These are phyloP conservation scores for Brassica nigra DNA, from an alignment of 345 rosid genomes.

Conservation along the genomic window DNA sequence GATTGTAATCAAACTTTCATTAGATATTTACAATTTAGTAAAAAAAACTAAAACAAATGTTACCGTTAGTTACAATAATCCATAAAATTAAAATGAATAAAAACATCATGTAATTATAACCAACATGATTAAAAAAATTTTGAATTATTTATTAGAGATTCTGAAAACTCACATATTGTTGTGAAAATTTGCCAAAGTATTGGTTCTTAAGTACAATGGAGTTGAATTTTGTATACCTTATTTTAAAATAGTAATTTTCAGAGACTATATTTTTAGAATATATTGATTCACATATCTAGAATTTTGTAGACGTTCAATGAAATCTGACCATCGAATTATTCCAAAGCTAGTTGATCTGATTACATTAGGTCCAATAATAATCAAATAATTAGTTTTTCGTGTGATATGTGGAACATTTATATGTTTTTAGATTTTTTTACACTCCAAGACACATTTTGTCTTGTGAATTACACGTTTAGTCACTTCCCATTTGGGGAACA, in stretches of 20 bases:
- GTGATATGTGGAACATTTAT: background rate
- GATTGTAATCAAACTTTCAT: no score
- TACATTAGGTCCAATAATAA: background rate
- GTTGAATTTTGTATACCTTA: background rate
- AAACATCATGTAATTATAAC: no score
- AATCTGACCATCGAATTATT: background rate
- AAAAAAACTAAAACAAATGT: background rate
- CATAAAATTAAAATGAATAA: no score
- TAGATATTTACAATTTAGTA: no score
- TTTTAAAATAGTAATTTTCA: background rate
- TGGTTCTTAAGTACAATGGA: no score
- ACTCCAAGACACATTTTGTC: no score
- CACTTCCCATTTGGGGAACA: no score
- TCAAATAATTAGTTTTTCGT: background rate
- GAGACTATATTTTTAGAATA: background rate
- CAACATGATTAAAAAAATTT: no score
- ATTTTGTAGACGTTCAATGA: background rate
- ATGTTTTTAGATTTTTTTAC: background rate
- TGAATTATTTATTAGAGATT: no score
- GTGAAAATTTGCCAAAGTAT: background rate
- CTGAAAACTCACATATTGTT: background rate
- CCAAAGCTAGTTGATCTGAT: background rate
- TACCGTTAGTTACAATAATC: background rate
- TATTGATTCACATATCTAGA: background rate
- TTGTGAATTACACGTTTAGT: no score